Base-by-base conservation (phyloP, 192 early-diverging fungal genomes). In the Coemansia sp. region DNA sequence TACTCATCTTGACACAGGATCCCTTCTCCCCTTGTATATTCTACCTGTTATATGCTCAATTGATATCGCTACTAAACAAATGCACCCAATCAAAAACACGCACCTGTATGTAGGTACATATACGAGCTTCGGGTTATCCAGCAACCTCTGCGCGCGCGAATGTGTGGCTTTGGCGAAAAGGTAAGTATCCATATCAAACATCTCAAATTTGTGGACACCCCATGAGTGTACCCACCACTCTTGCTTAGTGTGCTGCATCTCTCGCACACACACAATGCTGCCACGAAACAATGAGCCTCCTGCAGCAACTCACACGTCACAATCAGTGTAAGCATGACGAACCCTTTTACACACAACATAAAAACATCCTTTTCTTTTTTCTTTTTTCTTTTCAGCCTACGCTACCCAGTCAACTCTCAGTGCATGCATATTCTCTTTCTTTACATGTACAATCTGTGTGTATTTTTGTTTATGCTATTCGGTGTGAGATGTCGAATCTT, bases 161-260 rank as follows among this genome's bases (percentile, higher is more conserved):
- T 83, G 77, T 88, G 86, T 64, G 89, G 87, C n/a, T 89, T 88
- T 76, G 86, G 85, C 5, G 88, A 91, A 58, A 88, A 87, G 65
- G 78, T 72, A 76, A 65, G 60, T 58, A 20, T n/a, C 28, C 28
- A 52, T 22, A 2, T 52, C 22, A 1, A 52, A 8, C 20, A 22
- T 52, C 11, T 22, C 25, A 29, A 50, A 52, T 52, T 28, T 6
- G 25, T 20, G 51, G 25, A 29, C 18, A 25, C 18, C 5, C 4
- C 25, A 52, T 2, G 28, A 6, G 12, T 52, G 8, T 14, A 16
- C 42, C 11, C 5, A 16, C 8, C 5, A 16, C 16, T 45, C 12
- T 45, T 45, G 2, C 10, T 45, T 45, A 11, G 8, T 45, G 11
- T 45, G 10, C 10, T 2, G 42, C 42, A 45, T 45, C 42, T 2